phyloP scores from a whole-genome alignment of 495 filamentous ascomycete genomes.

The Xylaria curta region DNA sequence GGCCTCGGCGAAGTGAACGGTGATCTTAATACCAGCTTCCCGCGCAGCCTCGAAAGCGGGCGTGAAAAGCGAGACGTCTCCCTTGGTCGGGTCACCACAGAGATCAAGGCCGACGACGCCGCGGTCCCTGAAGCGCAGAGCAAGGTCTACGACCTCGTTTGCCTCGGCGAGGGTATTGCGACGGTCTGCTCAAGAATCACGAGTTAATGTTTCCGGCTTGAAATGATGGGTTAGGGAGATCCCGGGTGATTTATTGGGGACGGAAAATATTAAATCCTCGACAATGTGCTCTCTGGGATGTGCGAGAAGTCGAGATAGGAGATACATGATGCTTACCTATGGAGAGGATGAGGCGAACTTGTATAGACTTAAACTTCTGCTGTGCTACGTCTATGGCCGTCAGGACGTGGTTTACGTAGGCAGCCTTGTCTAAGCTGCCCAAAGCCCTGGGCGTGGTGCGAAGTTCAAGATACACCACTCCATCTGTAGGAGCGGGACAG shows the following conservation, averaged over 20 bases:
- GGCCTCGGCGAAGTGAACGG: conserved; percentile 81
- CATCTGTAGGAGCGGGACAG: conserved; percentile 46
- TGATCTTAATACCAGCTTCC: conserved; percentile 61
- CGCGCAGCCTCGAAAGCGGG: conserved; percentile 64
- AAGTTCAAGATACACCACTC: conserved; percentile 80
- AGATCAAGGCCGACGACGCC: conserved; percentile 82
- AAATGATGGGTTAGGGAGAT: neutral
- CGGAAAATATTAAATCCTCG: neutral
- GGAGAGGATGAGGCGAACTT: conserved; percentile 69
- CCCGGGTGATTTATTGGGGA: too few species aligned
- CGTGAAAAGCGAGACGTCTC: conserved; percentile 62
- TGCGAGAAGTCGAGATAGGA: neutral
- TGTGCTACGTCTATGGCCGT: conserved; percentile 60
- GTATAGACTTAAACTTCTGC: conserved; percentile 29
- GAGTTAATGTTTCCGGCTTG: neutral
- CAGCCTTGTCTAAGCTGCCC: conserved; percentile 60
- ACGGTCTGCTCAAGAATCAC: conserved; percentile 61
- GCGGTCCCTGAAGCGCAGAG: conserved; percentile 55
- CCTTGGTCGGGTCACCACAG: conserved; percentile 75
- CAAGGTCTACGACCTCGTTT: conserved; percentile 66
- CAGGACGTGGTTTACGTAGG: conserved; percentile 72
- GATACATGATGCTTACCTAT: conserved; percentile 16
- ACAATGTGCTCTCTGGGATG: neutral
- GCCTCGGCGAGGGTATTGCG: conserved; percentile 64
- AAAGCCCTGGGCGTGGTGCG: conserved; percentile 78